Evolutionary conservation across 2,329 filamentous ascomycete genomes (phyloP), one percentile per base, ranked within the genome.

Genomic region (Xylariaceae sp.): DNA sequence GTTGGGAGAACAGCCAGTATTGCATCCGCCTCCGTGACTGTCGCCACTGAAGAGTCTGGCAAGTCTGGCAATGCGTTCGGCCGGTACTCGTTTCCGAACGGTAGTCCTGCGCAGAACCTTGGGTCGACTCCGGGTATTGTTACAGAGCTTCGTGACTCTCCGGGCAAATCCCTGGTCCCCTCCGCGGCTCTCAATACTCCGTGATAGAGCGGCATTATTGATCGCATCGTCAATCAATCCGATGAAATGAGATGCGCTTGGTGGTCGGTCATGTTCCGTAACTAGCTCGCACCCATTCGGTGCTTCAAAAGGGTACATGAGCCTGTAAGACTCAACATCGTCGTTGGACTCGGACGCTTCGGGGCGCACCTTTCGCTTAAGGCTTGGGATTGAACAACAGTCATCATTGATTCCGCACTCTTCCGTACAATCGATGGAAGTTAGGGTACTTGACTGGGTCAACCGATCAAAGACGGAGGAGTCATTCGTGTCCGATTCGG

Each of bases 81-180:
- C 49, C 2, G 54, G 53, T 11, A 48, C 35, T 15, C 56, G 57
- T 30, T 42, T 60, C 18, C 45, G 44, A 9, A 56, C 51, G 10
- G 39, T 42, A 8, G 55, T 48, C 50, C 55, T 59, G 11, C 42
- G 55, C 18, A 60, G 62, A 11, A 49, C 51, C 48, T 39, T 57
- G 18, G 59, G 53, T 13, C 51, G 56, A 42, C 55, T 45, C n/a
- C n/a, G 42, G 15, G 8, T 39, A 47, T 11, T 30, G 44, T n/a
- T 44, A 35, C 18, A 62, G 34, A 63, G 55, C 34, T 53, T 59
- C 30, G 51, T 57, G 30, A 59, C 50, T n/a, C 55, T 55, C n/a
- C 48, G 56, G 11, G 54, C 44, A 37, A 59, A 57, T 42, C 59
- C 62, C 39, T 35, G 50, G 17, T 15, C 34, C 35, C 17, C 17